phyloP scores from a whole-genome alignment of 768 basidiomycete genomes.

The Amanita rimosa region DNA sequence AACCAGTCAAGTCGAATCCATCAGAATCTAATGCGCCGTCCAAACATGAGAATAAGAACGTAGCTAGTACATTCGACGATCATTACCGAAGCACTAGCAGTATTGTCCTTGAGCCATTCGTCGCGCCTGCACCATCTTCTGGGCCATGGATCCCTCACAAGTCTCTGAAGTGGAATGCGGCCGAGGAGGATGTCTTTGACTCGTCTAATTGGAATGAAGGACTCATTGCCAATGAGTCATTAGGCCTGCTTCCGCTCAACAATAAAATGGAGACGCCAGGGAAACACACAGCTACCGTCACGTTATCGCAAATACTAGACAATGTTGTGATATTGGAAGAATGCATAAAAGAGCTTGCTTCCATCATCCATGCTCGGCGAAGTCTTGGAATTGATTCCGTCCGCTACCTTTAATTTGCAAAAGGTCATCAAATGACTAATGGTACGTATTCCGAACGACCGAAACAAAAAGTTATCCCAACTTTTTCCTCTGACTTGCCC shows the following conservation, averaged over 20 bases:
- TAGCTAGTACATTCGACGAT: conserved; percentile 69
- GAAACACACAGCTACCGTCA: conserved; percentile 34
- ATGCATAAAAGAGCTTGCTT: conserved; percentile 85
- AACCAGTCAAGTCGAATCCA: conserved; percentile 20
- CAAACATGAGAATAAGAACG: conserved; percentile 24
- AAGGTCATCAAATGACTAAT: conserved; percentile 9
- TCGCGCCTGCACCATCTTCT: conserved; percentile 44
- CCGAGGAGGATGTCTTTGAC: conserved; percentile 66
- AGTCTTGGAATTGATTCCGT: conserved; percentile 78
- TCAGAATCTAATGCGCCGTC: conserved; percentile 37
- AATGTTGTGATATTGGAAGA: conserved; percentile 95
- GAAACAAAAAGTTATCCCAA: conserved; percentile 3
- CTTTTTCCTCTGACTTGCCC: conserved; percentile 23
- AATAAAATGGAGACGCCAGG: conserved; percentile 19
- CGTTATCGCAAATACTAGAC: conserved; percentile 77
- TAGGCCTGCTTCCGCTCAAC: conserved; percentile 5
- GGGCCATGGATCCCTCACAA: conserved; percentile 57
- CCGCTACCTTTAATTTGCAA: conserved; percentile 45
- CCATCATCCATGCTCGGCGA: conserved; percentile 74
- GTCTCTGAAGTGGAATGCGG: conserved; percentile 37
- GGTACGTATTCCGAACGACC: not conserved
- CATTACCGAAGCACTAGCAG: conserved; percentile 76
- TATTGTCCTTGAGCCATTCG: conserved; percentile 60
- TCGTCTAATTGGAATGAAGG: conserved; percentile 36
- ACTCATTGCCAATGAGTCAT: conserved; percentile 4